phyloP scores from a whole-genome alignment of 2,329 filamentous ascomycete genomes.

The Penicillium psychrosexuale region DNA sequence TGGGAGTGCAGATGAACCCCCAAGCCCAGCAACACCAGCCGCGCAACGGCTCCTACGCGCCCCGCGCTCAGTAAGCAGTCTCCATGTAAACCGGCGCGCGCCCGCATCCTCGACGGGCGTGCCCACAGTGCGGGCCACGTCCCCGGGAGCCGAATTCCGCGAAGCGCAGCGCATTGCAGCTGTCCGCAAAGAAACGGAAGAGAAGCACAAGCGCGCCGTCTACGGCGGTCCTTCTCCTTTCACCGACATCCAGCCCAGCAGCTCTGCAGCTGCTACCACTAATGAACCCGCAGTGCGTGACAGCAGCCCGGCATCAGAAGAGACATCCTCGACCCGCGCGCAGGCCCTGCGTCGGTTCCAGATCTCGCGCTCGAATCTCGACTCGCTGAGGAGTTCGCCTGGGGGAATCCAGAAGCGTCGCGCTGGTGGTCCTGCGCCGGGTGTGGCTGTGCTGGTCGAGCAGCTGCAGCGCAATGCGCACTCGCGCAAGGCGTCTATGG shows the following conservation, averaged over 20 bases:
- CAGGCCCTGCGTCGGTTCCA: constrained; percentile 39
- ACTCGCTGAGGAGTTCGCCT: constrained; percentile 24
- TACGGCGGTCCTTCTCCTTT: constrained; percentile 19
- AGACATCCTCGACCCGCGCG: constrained; percentile 19
- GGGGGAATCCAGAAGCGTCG: constrained; percentile 39
- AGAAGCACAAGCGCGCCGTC: constrained; percentile 29
- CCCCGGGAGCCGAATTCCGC: constrained; percentile 42
- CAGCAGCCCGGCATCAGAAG: constrained; percentile 5
- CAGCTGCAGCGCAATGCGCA: constrained; percentile 35
- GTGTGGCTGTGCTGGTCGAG: constrained; percentile 41
- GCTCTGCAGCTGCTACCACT: background rate
- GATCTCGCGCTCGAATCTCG: constrained; percentile 35
- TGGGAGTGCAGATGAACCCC: constrained; percentile 15
- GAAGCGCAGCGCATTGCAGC: constrained; percentile 32
- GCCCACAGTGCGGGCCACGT: constrained; percentile 43
- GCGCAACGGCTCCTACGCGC: constrained; percentile 29
- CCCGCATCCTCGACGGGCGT: constrained; percentile 26
- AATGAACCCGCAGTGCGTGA: background rate
- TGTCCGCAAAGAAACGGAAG: constrained; percentile 29
- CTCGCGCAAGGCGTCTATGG: constrained; percentile 34
- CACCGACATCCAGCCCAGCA: constrained; percentile 5
- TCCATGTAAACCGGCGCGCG: constrained; percentile 18
- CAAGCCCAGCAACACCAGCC: constrained; percentile 17
- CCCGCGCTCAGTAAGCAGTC: constrained; percentile 37
- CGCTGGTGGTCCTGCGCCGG: constrained; percentile 21